A percentile compares a stretch with the other conserved stretches of the same genome.
Evolutionary conservation across 1,139 yeast genomes (phyloP).

Genomic region (Scheffersomyces illinoinensis): DNA sequence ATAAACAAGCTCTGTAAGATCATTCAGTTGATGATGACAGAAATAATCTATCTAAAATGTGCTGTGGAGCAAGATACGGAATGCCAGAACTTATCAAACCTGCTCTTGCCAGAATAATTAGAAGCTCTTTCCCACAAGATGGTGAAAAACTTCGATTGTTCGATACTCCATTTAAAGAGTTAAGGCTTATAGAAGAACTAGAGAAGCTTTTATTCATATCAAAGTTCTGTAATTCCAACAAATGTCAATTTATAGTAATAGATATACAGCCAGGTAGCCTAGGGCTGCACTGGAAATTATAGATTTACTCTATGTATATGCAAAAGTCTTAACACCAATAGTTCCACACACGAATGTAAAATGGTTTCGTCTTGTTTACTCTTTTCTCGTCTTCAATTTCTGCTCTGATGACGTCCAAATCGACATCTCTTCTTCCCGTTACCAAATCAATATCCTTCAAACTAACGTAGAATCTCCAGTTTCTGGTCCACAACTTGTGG

Average conservation of each 20-base stretch:
- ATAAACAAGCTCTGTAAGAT: background rate
- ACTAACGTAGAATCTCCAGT: conserved; percentile 31
- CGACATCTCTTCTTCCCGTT: conserved; percentile 33
- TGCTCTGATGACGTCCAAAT: conserved; percentile 23
- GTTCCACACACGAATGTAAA: conserved; percentile 16
- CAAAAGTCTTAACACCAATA: conserved; percentile 14
- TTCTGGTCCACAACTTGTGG: conserved; percentile 33
- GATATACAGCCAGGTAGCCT: background rate
- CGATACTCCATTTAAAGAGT: background rate
- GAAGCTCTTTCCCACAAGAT: too few species aligned
- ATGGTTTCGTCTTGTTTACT: conserved; percentile 11
- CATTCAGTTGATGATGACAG: conserved; percentile 9
- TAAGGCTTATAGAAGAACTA: background rate
- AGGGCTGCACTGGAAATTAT: background rate
- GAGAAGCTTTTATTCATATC: too few species aligned
- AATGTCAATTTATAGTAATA: background rate
- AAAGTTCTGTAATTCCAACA: background rate
- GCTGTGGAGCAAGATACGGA: conserved; percentile 1
- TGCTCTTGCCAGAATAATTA: background rate
- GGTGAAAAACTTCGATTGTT: too few species aligned
- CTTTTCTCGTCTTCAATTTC: conserved; percentile 23
- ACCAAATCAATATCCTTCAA: conserved; percentile 33
- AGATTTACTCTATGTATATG: background rate
- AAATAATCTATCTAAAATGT: conserved; percentile 18
- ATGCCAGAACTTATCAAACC: background rate